phyloP scores from a whole-genome alignment of 2,329 filamentous ascomycete species.

The Penicillium sp. region DNA sequence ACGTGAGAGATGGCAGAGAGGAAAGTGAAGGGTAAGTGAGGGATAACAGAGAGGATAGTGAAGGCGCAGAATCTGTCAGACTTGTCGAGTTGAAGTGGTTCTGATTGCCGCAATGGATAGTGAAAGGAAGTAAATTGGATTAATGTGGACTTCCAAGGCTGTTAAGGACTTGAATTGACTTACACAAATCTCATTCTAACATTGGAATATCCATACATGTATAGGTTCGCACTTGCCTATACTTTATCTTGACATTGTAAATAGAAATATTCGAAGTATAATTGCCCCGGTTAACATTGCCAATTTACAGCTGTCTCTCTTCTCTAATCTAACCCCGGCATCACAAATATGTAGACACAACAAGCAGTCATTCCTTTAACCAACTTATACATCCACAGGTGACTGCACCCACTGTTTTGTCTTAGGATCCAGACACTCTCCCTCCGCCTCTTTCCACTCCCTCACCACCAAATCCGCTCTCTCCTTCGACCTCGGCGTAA shows the following conservation, averaged over 20 bases:
- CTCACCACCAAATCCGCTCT: conserved; percentile 23
- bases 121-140: not conserved
- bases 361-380: not conserved
- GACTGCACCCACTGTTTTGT: conserved; percentile 14
- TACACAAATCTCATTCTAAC: not conserved
- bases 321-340: not conserved
- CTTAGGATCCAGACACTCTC: conserved; percentile 7
- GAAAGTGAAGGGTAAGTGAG: no score
- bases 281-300: not conserved
- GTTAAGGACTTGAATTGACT: not conserved
- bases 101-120: not conserved
- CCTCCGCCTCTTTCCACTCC: conserved; percentile 14
- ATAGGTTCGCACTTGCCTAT: not conserved
- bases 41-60: not conserved
- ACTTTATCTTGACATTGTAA: not conserved
- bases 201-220: not conserved
- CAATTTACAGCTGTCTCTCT: not conserved
- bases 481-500: conserved; percentile 34
- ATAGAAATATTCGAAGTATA: not conserved
- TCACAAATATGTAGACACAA: not conserved
- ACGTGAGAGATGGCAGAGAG: not conserved
- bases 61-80: not conserved
- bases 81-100: not conserved
- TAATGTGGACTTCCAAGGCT: no score
- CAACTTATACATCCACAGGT: not conserved